These are phyloP conservation scores for Hawksworthiomyces lignivorus DNA, from an alignment of 2,329 filamentous ascomycete genomes.

Conservation along the genomic window DNA sequence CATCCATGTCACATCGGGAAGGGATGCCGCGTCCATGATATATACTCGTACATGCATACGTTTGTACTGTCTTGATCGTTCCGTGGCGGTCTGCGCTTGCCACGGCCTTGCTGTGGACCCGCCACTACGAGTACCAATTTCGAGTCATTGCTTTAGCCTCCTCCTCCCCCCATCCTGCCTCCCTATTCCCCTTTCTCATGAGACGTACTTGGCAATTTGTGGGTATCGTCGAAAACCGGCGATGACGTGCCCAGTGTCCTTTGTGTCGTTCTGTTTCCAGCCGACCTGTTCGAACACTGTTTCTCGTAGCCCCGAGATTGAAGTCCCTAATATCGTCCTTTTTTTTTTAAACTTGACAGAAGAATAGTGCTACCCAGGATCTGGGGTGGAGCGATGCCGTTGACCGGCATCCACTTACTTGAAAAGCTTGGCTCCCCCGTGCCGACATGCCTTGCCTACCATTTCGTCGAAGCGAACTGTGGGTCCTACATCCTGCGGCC, in stretches of 20 bases:
- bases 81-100: neutral
- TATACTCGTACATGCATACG: too few relatives aligned
- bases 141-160: neutral
- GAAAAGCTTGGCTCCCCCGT: constrained; percentile 6
- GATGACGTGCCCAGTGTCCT: neutral
- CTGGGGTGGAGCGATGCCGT: constrained; percentile 3
- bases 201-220: neutral
- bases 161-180: too few relatives aligned
- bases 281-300: too few relatives aligned
- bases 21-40: too few relatives aligned
- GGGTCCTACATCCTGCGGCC: neutral
- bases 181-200: too few relatives aligned
- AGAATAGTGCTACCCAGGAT: constrained; percentile 3
- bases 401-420: constrained; percentile 1
- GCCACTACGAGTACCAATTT: constrained; percentile 2
- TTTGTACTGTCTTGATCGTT: constrained; percentile 3
- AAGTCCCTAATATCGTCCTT: too few relatives aligned
- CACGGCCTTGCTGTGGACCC: constrained; percentile 5
- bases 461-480: too few relatives aligned
- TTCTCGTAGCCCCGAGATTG: constrained; percentile 5
- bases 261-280: neutral
- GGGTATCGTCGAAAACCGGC: neutral
- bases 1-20: too few relatives aligned
- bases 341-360: neutral
- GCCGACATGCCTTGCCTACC: too few relatives aligned